Base-by-base conservation (phyloP, 805 yeast genomes). In the Barnettozyma sucrosica region DNA sequence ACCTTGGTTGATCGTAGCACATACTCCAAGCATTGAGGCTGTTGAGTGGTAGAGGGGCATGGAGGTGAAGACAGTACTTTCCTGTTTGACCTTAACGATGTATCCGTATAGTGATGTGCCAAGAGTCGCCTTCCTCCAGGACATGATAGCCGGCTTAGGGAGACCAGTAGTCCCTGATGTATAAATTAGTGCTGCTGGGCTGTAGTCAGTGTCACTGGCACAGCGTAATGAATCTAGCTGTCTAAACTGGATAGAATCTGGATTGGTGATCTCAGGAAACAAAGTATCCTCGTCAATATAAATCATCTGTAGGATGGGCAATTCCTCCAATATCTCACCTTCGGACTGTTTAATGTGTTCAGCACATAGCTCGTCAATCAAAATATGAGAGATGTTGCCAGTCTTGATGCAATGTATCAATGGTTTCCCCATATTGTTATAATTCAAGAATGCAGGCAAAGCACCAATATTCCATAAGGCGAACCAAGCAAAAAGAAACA, bases 21-120 rank as follows among this genome's bases (percentile, higher is more conserved):
- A 73, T 6, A 84, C 79, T 11, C 97, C 97, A 46, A 90, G 67
- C 66, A 89, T 75, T 0, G 96, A 85, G 4, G 97, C 97, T 0
- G 97, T 90, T 1, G 96, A 88, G 65, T 90, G 98, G 62, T 92
- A 90, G 51, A 92, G 70, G 2, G 98, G 98, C 98, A 90, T 90
- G 1, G 96, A 87, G 0, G 96, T 87, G 68, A 85, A 85, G 9
- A 88, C 81, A 11, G 74, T 77, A 14, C 85, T 79, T 4, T 69
- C 62, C 6, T 64, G 51, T n/a, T 69, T 64, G 55, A 88, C 71
- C 50, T 80, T 75, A 69, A 85, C 76, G 37, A 87, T 82, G 53
- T 75, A 75, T 1, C 88, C 87, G 60, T 88, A 89, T 23, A 87
- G 61, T 2, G 74, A 66, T 1, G 88, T 69, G 1, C 95, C 96